Evolutionary conservation across 352 stramenopile species (phyloP).

Genomic region (Phytophthora melonis): DNA sequence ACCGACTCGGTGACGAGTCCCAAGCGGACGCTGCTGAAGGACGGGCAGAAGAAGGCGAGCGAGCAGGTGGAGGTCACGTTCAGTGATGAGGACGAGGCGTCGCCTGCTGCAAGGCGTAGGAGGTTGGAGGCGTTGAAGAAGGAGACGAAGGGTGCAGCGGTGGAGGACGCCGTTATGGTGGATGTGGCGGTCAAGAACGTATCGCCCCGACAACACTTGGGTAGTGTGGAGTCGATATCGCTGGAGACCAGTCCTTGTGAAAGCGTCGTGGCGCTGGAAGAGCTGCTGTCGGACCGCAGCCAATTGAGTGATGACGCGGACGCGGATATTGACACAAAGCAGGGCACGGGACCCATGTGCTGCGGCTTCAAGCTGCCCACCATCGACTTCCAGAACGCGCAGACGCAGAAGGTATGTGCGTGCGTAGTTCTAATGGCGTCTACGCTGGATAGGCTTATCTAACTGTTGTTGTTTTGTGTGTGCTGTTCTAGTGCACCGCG

Average conservation of each 20-base stretch:
- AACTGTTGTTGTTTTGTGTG: conserved; percentile 1
- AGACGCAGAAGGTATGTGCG: conserved; percentile 76
- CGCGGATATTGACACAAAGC: conserved; percentile 26
- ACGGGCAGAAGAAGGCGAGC: conserved; percentile 6
- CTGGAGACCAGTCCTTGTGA: conserved; percentile 61
- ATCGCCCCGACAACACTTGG: conserved; percentile 16
- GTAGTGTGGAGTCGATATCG: conserved; percentile 45
- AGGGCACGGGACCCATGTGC: conserved; percentile 35
- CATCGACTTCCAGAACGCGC: conserved; percentile 74
- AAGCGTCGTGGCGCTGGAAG: conserved; percentile 61
- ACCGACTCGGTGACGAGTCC: conserved; percentile 41
- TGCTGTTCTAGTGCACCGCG: conserved; percentile 65
- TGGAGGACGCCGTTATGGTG: conserved; percentile 24
- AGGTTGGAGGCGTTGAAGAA: conserved; percentile 30
- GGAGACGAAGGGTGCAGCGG: background rate
- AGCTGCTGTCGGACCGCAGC: conserved; percentile 49
- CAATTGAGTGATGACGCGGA: conserved; percentile 32
- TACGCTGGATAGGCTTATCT: background rate
- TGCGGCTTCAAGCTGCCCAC: conserved; percentile 56
- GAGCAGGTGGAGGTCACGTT: conserved; percentile 28
- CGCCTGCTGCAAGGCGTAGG: conserved; percentile 31
- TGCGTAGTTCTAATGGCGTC: background rate
- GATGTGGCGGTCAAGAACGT: conserved; percentile 19
- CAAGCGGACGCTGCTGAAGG: conserved; percentile 22
- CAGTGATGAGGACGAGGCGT: conserved; percentile 34